These are phyloP conservation scores for Podila epicladia DNA, from an alignment of 192 early-diverging fungal genomes.

Conservation along the genomic window DNA sequence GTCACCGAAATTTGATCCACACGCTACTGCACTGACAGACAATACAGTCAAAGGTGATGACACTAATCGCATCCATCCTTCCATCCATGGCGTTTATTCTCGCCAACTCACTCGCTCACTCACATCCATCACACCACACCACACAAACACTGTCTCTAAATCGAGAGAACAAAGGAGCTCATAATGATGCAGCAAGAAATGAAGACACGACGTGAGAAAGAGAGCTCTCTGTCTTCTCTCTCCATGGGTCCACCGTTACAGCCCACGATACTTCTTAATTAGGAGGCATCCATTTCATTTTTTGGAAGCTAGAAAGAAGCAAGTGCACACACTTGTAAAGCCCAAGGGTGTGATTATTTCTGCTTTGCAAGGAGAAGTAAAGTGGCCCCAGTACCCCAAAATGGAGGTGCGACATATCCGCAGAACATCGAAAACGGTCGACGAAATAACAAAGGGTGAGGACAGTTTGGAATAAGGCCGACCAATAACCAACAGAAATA, in stretches of 20 bases:
- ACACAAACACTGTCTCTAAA: not conserved
- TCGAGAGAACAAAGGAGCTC: not conserved
- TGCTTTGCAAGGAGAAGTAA: not conserved
- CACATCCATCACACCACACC: not conserved
- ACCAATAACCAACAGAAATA: not conserved
- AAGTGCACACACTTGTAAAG: not conserved
- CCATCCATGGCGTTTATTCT: not conserved
- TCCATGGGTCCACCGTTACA: not conserved
- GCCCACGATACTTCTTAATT: not conserved
- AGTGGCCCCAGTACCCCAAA: not conserved
- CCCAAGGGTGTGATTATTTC: too few species aligned
- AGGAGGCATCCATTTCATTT: not conserved
- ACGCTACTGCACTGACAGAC: too few species aligned
- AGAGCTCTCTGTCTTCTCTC: not conserved
- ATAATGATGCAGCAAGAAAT: not conserved
- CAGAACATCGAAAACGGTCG: too few species aligned
- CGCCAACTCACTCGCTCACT: not conserved
- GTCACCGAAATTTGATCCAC: too few species aligned
- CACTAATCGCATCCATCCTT: not conserved
- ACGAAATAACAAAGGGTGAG: not conserved
- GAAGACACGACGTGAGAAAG: not conserved
- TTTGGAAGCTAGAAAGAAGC: not conserved
- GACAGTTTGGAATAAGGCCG: slow-evolving; percentile 9
- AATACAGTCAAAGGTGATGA: not conserved
- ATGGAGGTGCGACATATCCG: not conserved